Base-by-base conservation (phyloP, 805 yeast genomes). In the Zygoascus tannicola region DNA sequence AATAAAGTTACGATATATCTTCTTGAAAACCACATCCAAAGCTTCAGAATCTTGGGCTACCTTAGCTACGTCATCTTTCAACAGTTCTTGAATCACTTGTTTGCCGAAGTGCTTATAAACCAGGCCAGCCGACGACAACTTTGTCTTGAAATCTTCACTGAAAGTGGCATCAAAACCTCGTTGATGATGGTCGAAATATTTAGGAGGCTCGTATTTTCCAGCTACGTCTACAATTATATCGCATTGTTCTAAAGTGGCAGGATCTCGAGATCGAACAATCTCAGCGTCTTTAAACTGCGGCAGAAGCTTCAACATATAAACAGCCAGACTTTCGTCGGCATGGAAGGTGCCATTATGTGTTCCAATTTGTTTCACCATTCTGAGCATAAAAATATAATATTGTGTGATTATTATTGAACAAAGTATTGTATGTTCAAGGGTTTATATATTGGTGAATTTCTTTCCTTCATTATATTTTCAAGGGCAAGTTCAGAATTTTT, bases 321-420 rank as follows among this genome's bases (percentile, higher is more conserved):
- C 95, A 2, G 97, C 98, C 41, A 92, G 72, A 8, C 95, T 80
- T 63, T 92, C 98, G 63, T 92, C 98, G 8, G 97, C 97, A 60
- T 92, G 98, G 71, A 92, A 92, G 0, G 87, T 74, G 5, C 98
- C 98, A 40, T 56, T 56, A 47, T 60, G 69, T 10, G 95, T 88
- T 58, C 95, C 90, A 45, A 88, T 84, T 56, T 12, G 30, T 26
- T 26, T 26, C 30, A 26, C 30, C 30, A 26, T 26, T 12, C 12
- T 26, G 7, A 26, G 30, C 30, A 26, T 26, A 26, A 26, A 26
- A 26, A 26, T 26, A n/a, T n/a, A n/a, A n/a, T n/a, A n/a, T n/a
- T n/a, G n/a, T n/a, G n/a, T n/a, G n/a, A n/a, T n/a, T n/a, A n/a
- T n/a, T n/a, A n/a, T n/a, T n/a, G n/a, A n/a, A n/a, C n/a, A n/a